A percentile compares a stretch with the other conserved stretches of the same genome.
phyloP scores from a whole-genome alignment of 208 protist genomes.

The Wallacemonas sp. region DNA sequence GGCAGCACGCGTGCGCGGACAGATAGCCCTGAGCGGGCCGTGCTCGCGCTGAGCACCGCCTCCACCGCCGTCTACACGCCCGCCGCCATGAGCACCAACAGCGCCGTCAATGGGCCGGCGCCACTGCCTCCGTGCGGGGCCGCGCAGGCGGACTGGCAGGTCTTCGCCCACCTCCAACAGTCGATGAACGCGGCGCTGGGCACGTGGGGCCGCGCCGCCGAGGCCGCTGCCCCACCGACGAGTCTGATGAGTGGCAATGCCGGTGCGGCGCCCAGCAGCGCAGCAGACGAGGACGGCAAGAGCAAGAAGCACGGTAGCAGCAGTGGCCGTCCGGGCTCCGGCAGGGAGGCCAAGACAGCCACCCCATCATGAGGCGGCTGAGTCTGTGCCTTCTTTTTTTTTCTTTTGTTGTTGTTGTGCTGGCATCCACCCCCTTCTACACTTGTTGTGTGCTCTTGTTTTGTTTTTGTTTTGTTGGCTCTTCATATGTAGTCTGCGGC shows the following conservation, averaged over 20 bases:
- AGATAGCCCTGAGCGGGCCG: not conserved
- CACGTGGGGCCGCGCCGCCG: conserved; percentile 15
- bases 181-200: conserved; percentile 41
- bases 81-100: not conserved
- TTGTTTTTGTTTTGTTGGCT: not conserved
- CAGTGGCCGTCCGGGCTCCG: not conserved
- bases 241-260: no score
- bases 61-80: conserved; percentile 5
- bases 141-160: conserved; percentile 7
- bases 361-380: not conserved
- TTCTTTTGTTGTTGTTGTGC: not conserved
- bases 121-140: not conserved
- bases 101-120: not conserved
- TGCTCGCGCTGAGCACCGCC: not conserved
- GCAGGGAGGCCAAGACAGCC: not conserved
- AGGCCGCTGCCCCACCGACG: no score
- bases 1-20: not conserved
- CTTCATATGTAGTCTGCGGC: no score
- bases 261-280: conserved; percentile 2
- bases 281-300: not conserved
- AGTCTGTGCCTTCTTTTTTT: not conserved
- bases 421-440: not conserved
- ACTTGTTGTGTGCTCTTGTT: not conserved
- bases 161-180: conserved; percentile 48
- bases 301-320: conserved; percentile 5